These are phyloP conservation scores for Friedmanniomyces endolithicus DNA, from an alignment of 495 filamentous ascomycete genomes.

Conservation along the genomic window DNA sequence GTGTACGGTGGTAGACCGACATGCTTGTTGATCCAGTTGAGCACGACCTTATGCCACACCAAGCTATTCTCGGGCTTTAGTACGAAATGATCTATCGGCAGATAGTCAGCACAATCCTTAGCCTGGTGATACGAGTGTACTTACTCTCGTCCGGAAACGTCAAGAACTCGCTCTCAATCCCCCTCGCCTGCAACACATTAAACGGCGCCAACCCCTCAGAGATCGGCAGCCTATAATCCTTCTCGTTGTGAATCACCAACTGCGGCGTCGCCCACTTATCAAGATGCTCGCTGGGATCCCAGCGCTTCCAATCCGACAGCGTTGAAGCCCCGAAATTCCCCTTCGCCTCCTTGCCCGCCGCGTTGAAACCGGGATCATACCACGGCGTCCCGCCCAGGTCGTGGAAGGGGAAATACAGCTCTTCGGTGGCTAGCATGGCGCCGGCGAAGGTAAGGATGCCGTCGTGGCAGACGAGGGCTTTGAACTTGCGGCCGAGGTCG, in stretches of 20 bases:
- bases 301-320: conserved; percentile 51
- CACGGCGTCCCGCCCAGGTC: conserved; percentile 38
- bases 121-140: no score
- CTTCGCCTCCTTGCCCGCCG: conserved; percentile 25
- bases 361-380: conserved; percentile 29
- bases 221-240: conserved; percentile 82
- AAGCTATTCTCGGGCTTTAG: conserved; percentile 82
- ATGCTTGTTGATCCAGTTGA: conserved; percentile 82
- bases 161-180: conserved; percentile 58
- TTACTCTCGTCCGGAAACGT: conserved; percentile 60
- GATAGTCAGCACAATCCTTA: no score
- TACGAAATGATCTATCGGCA: conserved; percentile 55
- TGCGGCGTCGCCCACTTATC: conserved; percentile 76
- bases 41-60: conserved; percentile 78
- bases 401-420: conserved; percentile 32
- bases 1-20: conserved; percentile 40
- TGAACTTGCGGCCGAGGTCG: conserved; percentile 40
- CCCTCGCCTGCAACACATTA: conserved; percentile 68
- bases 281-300: conserved; percentile 62
- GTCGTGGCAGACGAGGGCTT: conserved; percentile 57
- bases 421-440: conserved; percentile 41
- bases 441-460: conserved; percentile 36
- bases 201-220: conserved; percentile 76
- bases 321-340: conserved; percentile 63
- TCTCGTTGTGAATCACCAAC: conserved; percentile 78